Evolutionary conservation across 2,329 filamentous ascomycete species (phyloP).

Genomic region (Phialocephala subalpina): DNA sequence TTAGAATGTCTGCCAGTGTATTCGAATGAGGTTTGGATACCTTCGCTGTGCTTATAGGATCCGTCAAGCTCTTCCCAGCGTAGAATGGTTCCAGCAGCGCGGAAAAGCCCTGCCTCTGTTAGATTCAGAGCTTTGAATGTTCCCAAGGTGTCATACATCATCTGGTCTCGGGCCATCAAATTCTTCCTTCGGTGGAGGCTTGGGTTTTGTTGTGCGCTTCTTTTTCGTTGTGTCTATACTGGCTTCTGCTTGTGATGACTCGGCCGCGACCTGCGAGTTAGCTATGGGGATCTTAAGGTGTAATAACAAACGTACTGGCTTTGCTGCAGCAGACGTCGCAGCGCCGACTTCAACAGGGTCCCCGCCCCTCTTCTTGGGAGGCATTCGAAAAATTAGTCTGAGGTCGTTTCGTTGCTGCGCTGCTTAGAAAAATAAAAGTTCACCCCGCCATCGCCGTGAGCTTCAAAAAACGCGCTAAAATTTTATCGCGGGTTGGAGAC

Average conservation of each 20-base stretch:
- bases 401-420: conserved; percentile 11
- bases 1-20: conserved; percentile 21
- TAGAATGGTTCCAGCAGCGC: conserved; percentile 75
- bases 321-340: conserved; percentile 25
- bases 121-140: conserved; percentile 16
- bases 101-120: conserved; percentile 57
- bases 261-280: conserved; percentile 17
- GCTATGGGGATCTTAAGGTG: background rate
- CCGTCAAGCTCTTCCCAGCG: conserved; percentile 66
- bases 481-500: background rate
- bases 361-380: conserved; percentile 37
- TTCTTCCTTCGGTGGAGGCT: conserved; percentile 29
- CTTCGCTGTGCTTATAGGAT: conserved; percentile 72
- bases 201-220: conserved; percentile 36
- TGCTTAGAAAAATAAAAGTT: background rate
- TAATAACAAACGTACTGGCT: conserved; percentile 25
- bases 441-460: background rate
- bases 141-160: conserved; percentile 34
- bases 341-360: conserved; percentile 36
- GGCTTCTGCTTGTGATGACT: conserved; percentile 14
- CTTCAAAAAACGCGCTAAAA: background rate
- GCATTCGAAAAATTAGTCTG: conserved; percentile 29
- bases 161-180: conserved; percentile 31
- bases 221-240: conserved; percentile 33
- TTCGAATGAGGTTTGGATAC: conserved; percentile 25